Percentiles rank a stretch among this genome's conserved stretches.
These are phyloP conservation scores for Adansonia grandidieri DNA, from an alignment of 441 rosid genomes.

Conservation along the genomic window DNA sequence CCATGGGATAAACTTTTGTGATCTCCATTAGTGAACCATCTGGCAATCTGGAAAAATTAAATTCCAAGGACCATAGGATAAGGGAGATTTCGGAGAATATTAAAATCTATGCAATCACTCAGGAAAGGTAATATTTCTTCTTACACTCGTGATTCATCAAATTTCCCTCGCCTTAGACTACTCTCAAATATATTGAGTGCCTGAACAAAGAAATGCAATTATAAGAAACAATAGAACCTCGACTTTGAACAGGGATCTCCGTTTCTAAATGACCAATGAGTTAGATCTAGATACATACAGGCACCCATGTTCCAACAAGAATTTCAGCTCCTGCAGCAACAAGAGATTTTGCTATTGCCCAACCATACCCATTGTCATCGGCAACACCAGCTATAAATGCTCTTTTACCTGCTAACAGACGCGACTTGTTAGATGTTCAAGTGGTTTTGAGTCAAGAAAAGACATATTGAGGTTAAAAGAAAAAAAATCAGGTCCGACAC, in stretches of 20 bases:
- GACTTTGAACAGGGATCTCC: no score
- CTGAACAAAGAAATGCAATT: slow-evolving; percentile 1
- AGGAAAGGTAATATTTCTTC: slow-evolving; percentile 10
- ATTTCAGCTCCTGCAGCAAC: slow-evolving; percentile 99
- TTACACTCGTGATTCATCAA: slow-evolving; percentile 56
- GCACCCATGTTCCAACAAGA: slow-evolving; percentile 97
- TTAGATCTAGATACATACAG: slow-evolving; percentile 54
- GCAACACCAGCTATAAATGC: slow-evolving; percentile 98
- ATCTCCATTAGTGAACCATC: slow-evolving; percentile 49
- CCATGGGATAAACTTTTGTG: slow-evolving; percentile 47
- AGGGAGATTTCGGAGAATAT: background rate
- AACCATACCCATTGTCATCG: slow-evolving; percentile 97
- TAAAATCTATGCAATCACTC: slow-evolving; percentile 15
- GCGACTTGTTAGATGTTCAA: background rate
- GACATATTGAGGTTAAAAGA: background rate
- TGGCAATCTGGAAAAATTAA: slow-evolving; percentile 37
- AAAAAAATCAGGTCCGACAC: background rate
- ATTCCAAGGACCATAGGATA: background rate
- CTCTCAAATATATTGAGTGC: slow-evolving; percentile 39
- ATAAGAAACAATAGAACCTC: slow-evolving; percentile 2
- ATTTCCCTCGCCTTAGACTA: slow-evolving; percentile 54
- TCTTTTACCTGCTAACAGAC: slow-evolving; percentile 63
- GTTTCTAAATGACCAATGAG: background rate
- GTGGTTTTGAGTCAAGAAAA: no score
- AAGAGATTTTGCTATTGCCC: slow-evolving; percentile 99